These are phyloP conservation scores for Amniculicola lignicola DNA, from an alignment of 495 filamentous ascomycete genomes.

Conservation along the genomic window DNA sequence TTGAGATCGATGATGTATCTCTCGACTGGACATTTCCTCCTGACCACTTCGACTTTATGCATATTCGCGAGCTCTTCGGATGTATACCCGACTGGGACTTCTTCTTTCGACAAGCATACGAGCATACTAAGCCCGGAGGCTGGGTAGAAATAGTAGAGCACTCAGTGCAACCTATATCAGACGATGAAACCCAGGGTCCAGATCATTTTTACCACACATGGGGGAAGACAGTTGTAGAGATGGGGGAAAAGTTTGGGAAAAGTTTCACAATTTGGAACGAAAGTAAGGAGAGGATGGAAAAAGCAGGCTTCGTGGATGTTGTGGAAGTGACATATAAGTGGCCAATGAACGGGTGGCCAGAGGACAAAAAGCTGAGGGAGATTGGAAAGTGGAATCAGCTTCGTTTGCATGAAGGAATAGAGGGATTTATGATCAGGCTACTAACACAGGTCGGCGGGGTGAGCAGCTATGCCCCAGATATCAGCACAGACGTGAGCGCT, in stretches of 20 bases:
- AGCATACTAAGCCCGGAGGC: slow-evolving; percentile 35
- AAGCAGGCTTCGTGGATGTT: slow-evolving; percentile 36
- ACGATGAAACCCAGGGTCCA: slow-evolving; percentile 27
- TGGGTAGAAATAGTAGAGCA: slow-evolving; percentile 37
- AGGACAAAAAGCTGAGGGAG: slow-evolving; percentile 28
- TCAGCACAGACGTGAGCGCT: not conserved
- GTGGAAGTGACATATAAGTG: slow-evolving; percentile 23
- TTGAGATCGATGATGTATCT: slow-evolving; percentile 56
- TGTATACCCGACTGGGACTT: slow-evolving; percentile 37
- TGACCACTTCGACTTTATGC: slow-evolving; percentile 39
- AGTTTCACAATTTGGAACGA: slow-evolving; percentile 26
- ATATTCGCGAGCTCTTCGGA: slow-evolving; percentile 34
- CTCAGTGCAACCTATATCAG: slow-evolving; percentile 23
- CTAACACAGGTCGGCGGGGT: slow-evolving; percentile 29
- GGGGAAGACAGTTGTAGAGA: slow-evolving; percentile 28
- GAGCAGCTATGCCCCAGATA: not conserved
- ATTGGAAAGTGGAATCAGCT: slow-evolving; percentile 34
- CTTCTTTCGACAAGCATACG: slow-evolving; percentile 31
- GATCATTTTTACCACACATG: slow-evolving; percentile 32
- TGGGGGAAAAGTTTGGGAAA: slow-evolving; percentile 33
- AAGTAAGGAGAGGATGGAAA: slow-evolving; percentile 25
- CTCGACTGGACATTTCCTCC: slow-evolving; percentile 49
- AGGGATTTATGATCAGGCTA: slow-evolving; percentile 31
- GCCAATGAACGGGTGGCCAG: slow-evolving; percentile 33
- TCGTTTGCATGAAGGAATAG: slow-evolving; percentile 26